These are phyloP conservation scores for Trichocladium uniseriatum DNA, from an alignment of 495 filamentous ascomycete genomes.

Conservation along the genomic window DNA sequence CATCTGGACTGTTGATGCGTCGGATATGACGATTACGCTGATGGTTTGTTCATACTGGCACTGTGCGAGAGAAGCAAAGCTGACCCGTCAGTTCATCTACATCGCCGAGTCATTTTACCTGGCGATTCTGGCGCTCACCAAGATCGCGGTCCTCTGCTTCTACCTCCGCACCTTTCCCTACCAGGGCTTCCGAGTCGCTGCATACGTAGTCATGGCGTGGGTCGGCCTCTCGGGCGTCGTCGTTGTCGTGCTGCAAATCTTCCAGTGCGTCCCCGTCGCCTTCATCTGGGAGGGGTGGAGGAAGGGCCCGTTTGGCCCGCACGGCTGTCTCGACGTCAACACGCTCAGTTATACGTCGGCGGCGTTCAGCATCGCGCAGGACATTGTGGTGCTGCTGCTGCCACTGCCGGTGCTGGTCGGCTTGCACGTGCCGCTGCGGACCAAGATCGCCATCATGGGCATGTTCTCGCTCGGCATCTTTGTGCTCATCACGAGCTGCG, in stretches of 20 bases:
- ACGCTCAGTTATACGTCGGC: conserved; percentile 26
- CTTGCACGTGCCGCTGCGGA: conserved; percentile 25
- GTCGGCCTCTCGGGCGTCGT: conserved; percentile 23
- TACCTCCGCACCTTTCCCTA: conserved; percentile 43
- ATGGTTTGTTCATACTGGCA: conserved; percentile 14
- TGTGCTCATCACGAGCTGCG: conserved; percentile 31
- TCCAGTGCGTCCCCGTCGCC: conserved; percentile 34
- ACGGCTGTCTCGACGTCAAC: conserved; percentile 30
- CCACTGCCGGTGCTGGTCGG: conserved; percentile 29
- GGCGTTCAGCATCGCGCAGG: conserved; percentile 30
- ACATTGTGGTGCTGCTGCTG: conserved; percentile 33
- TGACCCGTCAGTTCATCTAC: conserved; percentile 26
- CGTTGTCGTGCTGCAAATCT: conserved; percentile 29
- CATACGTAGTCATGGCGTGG: conserved; percentile 28
- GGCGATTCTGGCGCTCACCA: conserved; percentile 34
- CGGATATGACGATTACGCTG: conserved; percentile 6
- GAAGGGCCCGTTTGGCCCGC: conserved; percentile 23
- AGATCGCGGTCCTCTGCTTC: conserved; percentile 43
- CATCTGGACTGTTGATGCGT: conserved; percentile 16
- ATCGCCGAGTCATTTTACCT: conserved; percentile 32
- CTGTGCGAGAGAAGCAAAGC: neutral
- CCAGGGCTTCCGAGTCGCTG: conserved; percentile 30
- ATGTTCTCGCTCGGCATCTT: conserved; percentile 41
- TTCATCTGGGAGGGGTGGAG: conserved; percentile 33
- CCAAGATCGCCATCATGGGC: conserved; percentile 30